Percentiles rank a stretch among this genome's conserved stretches.
Conservation (phyloP, 2,329 filamentous ascomycete genomes). For the Claviceps africana region DNA sequence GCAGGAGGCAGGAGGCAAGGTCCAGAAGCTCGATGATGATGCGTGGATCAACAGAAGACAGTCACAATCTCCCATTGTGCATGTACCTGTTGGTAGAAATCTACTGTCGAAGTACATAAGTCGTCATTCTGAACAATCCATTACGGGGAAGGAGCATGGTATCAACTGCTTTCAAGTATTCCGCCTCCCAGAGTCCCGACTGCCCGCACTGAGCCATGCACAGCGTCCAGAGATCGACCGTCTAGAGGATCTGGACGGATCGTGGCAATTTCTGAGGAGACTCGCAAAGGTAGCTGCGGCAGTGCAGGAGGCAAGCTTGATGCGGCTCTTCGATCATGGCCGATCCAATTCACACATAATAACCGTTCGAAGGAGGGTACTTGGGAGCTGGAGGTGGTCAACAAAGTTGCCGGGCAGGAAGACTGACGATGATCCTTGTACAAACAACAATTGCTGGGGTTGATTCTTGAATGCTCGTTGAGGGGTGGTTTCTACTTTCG, state of each 20-base stretch:
- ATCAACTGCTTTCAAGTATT: background rate
- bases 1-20: too few species aligned
- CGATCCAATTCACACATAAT: too few species aligned
- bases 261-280: too few species aligned
- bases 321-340: too few species aligned
- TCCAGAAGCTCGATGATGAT: background rate
- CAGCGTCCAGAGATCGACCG: too few species aligned
- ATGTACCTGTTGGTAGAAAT: background rate
- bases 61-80: background rate
- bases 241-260: too few species aligned
- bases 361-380: too few species aligned
- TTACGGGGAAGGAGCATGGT: background rate
- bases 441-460: background rate
- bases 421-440: background rate
- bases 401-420: background rate
- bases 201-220: too few species aligned
- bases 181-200: too few species aligned
- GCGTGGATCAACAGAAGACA: background rate
- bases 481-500: too few species aligned
- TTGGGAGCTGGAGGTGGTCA: background rate
- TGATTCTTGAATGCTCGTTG: background rate
- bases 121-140: background rate
- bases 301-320: too few species aligned
- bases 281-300: too few species aligned
- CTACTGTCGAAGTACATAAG: background rate